Conservation (phyloP, 2,329 filamentous ascomycete species). For the Aspergillus luchuensis region DNA sequence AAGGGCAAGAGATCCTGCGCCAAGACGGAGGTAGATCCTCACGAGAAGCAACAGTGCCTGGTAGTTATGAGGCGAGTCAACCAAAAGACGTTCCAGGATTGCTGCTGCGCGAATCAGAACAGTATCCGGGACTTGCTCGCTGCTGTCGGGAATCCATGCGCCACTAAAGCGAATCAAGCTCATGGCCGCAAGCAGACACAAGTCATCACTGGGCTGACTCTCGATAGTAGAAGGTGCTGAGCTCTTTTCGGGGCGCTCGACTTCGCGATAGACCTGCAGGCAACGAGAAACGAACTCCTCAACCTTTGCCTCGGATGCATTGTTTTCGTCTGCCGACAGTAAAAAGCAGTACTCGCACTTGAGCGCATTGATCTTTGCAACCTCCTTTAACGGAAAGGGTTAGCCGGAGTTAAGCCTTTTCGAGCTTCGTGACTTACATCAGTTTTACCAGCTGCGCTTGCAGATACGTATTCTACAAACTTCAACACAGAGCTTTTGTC, state of each 20-base stretch:
- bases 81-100: constrained; percentile 43
- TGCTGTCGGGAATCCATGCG: constrained; percentile 18
- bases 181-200: constrained; percentile 48
- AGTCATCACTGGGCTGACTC: constrained; percentile 47
- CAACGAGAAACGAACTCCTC: constrained; percentile 45
- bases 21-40: constrained; percentile 47
- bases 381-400: constrained; percentile 26
- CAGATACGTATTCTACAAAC: constrained; percentile 31
- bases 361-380: constrained; percentile 45
- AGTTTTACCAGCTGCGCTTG: constrained; percentile 22
- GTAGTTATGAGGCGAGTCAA: constrained; percentile 51
- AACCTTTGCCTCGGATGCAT: constrained; percentile 28
- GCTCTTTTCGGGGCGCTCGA: constrained; percentile 24
- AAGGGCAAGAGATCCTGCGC: constrained; percentile 50
- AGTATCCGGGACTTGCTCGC: constrained; percentile 27
- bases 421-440: constrained; percentile 26
- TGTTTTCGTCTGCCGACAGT: constrained; percentile 34
- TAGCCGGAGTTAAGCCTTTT: not conserved
- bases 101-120: constrained; percentile 41
- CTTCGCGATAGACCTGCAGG: constrained; percentile 36
- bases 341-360: constrained; percentile 48
- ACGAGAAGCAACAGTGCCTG: constrained; percentile 48
- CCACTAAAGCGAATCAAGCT: constrained; percentile 38
- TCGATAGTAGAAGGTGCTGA: constrained; percentile 41
- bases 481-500: constrained; percentile 29